Evolutionary conservation across 306 rosid species (phyloP).

Genomic region (Trifolium fragiferum): DNA sequence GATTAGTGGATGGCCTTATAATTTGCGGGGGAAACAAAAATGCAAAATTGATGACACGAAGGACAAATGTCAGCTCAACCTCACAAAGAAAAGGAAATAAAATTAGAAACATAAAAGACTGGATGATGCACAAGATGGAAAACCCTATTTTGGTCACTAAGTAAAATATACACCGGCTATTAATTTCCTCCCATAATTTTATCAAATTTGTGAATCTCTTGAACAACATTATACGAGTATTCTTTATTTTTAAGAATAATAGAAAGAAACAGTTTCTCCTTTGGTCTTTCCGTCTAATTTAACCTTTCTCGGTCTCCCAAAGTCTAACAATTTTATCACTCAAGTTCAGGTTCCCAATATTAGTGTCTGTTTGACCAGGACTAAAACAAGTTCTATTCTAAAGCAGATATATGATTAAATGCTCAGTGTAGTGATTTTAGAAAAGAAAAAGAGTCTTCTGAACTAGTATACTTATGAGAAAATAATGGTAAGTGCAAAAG

Average conservation of each 20-base stretch:
- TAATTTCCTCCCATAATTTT: background rate
- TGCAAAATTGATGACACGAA: background rate
- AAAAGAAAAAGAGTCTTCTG: conserved; percentile 35
- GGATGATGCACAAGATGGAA: background rate
- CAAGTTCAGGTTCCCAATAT: conserved; percentile 5
- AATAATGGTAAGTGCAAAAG: conserved; percentile 46
- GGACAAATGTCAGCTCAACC: conserved; percentile 8
- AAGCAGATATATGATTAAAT: conserved; percentile 22
- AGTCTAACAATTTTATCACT: conserved; percentile 21
- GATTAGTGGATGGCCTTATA: conserved; percentile 3
- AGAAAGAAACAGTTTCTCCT: background rate
- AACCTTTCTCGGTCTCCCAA: conserved; percentile 6
- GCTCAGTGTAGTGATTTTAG: background rate
- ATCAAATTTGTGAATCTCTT: background rate
- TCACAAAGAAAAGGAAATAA: background rate
- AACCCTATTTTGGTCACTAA: background rate
- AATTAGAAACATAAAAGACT: background rate
- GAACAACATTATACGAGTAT: background rate
- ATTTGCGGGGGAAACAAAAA: conserved; percentile 28
- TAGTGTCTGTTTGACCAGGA: conserved; percentile 1
- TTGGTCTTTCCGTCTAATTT: background rate
- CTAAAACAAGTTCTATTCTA: conserved; percentile 8
- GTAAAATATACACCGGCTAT: background rate
- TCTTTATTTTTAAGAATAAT: background rate
- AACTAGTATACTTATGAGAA: conserved; percentile 38